phyloP scores from a whole-genome alignment of 108 stramenopile species.

The Asterionellopsis glacialis region DNA sequence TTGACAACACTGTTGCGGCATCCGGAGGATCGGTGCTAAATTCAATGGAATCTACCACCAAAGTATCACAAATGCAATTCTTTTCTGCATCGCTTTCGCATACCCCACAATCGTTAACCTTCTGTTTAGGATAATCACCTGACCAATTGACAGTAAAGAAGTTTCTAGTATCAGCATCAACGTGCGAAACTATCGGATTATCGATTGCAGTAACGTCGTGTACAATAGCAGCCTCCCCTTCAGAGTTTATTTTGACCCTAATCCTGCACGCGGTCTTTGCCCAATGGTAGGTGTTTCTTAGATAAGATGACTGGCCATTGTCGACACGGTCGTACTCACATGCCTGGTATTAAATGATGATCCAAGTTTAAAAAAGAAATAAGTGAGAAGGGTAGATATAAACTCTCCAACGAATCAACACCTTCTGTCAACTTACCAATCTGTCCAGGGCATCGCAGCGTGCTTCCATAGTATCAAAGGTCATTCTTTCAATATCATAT shows the following conservation, averaged over 20 bases:
- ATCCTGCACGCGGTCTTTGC: slow-evolving; percentile 33
- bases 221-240: slow-evolving; percentile 47
- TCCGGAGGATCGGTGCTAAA: slow-evolving; percentile 28
- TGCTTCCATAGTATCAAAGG: too few species aligned
- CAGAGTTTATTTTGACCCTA: slow-evolving; percentile 41
- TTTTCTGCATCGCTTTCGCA: background rate
- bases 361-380: too few species aligned
- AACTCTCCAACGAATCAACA: too few species aligned
- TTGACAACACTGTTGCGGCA: slow-evolving; percentile 24
- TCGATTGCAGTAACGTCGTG: slow-evolving; percentile 24
- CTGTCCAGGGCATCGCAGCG: background rate
- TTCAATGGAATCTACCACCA: slow-evolving; percentile 27
- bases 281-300: slow-evolving; percentile 22
- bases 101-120: background rate
- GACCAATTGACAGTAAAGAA: slow-evolving; percentile 20
- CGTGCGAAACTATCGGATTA: slow-evolving; percentile 9
- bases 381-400: too few species aligned
- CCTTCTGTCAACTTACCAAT: background rate
- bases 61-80: slow-evolving; percentile 18
- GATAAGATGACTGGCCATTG: background rate
- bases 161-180: slow-evolving; percentile 10
- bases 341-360: too few species aligned
- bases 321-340: too few species aligned
- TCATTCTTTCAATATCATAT: too few species aligned
- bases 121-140: background rate